Base-by-base conservation (phyloP, 768 basidiomycete genomes). In the Rhizopogon vesiculosus region DNA sequence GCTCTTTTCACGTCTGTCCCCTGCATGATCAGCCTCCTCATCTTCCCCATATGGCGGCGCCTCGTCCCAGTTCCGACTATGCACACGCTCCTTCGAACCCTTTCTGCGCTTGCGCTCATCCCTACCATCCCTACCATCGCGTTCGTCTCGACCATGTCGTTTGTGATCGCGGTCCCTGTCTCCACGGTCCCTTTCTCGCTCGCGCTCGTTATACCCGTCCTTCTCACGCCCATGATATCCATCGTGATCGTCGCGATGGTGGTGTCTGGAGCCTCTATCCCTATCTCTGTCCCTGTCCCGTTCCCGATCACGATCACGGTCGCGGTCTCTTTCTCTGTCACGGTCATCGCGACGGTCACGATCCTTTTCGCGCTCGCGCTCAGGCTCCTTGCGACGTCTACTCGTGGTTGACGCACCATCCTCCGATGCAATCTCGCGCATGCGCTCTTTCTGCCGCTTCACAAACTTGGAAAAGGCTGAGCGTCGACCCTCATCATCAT, bases 381-480 rank as follows among this genome's bases (percentile, higher is more conserved):
- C 57, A 22, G 88, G 90, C 58, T 93, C 91, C 68, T 91, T 92
- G 56, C 91, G 83, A 60, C 81, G 86, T 53, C 90, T 78, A 61
- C 90, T 89, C 0, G 88, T 89, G 1, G 86, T 85, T 0, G 90
- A 92, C 4, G 73, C 82, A 3, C 89, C 91, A 60, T 93, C 91
- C 58, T 93, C 92, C 3, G 91, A 92, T 33, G 84, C 89, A 10
- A 67, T 76, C 62, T 87, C 85, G 22, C 89, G 82, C 54, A 92
- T 72, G 46, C 91, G 87, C 69, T 94, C 93, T 86, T 93, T 97
- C 66, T 97, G 93, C 56, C 96, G 75, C 69, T 89, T 91, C 51
- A 95, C 78, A 67, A 86, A 96, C 72, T 95, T 98, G 16, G 81
- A 72, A 68, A 93, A 98, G 1, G 95, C 94, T 5, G 81, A 78